Conservation (phyloP, 345 rosid species). For the Salix arbutifolia region DNA sequence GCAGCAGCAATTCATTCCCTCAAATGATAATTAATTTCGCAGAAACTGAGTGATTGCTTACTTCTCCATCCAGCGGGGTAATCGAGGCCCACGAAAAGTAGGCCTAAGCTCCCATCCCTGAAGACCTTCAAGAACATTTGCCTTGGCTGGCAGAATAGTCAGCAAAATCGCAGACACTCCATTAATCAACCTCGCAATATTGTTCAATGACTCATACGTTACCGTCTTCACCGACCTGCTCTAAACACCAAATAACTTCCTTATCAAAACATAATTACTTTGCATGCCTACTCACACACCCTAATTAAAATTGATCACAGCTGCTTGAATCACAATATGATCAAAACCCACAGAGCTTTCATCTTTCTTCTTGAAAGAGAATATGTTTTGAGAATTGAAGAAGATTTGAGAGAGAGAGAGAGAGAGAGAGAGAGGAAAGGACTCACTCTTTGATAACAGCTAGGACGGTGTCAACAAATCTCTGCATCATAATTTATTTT, state of each 20-base stretch:
- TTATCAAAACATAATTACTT: too few relatives aligned
- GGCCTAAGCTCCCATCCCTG: constrained; percentile 99
- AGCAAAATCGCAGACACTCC: constrained; percentile 78
- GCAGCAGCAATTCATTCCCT: too few relatives aligned
- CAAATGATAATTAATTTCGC: too few relatives aligned
- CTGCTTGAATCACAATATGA: too few relatives aligned
- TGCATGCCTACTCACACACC: too few relatives aligned
- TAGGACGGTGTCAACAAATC: constrained; percentile 76
- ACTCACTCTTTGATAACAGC: constrained; percentile 94
- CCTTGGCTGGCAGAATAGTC: constrained; percentile 71
- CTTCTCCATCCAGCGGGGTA: constrained; percentile 98
- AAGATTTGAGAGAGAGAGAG: constrained; percentile 8
- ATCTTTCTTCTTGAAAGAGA: not conserved
- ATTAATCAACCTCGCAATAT: constrained; percentile 71
- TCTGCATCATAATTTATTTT: constrained; percentile 45
- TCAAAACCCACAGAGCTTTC: too few relatives aligned
- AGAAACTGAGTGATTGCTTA: constrained; percentile 22
- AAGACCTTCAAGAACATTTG: constrained; percentile 76
- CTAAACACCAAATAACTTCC: constrained; percentile 26
- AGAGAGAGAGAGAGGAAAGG: constrained; percentile 12
- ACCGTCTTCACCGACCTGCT: constrained; percentile 91
- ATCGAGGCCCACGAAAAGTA: constrained; percentile 76
- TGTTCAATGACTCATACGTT: constrained; percentile 80
- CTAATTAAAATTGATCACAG: too few relatives aligned
- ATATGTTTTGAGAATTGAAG: not conserved